phyloP scores from a whole-genome alignment of 164 flowering plant species.

The Sextonia rubra region DNA sequence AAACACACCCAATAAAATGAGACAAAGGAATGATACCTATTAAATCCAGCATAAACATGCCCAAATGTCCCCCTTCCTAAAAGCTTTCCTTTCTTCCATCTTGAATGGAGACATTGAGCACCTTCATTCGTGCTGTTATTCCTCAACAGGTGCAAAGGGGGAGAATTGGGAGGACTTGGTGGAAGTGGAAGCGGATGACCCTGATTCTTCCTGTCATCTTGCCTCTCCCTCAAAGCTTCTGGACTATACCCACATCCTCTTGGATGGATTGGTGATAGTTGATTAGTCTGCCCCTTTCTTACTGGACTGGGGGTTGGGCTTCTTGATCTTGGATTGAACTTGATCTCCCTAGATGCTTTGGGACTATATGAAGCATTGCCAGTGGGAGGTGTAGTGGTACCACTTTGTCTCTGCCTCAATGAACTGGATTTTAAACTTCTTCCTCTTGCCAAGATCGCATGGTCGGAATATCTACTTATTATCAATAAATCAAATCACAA shows the following conservation, averaged over 20 bases:
- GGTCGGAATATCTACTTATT: constrained; percentile 1
- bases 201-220: constrained; percentile 56
- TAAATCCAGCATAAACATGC: constrained; percentile 91
- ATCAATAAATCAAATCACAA: not conserved
- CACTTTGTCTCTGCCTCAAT: constrained; percentile 12
- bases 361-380: constrained; percentile 14
- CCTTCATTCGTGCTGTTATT: constrained; percentile 31
- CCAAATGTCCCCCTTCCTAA: constrained; percentile 97
- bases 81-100: constrained; percentile 87
- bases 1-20: not conserved
- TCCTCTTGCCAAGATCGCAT: not conserved
- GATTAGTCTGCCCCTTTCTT: constrained; percentile 38
- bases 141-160: constrained; percentile 28
- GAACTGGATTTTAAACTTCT: not conserved
- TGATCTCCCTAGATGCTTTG: constrained; percentile 27
- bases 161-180: constrained; percentile 68
- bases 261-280: constrained; percentile 66
- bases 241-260: constrained; percentile 31
- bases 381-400: constrained; percentile 23
- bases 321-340: constrained; percentile 35
- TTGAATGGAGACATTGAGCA: constrained; percentile 31
- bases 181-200: constrained; percentile 88
- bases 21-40: constrained; percentile 45
- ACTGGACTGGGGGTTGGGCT: constrained; percentile 78
- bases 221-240: constrained; percentile 54